A percentile compares a stretch with the other conserved stretches of the same genome.
Evolutionary conservation across 306 rosid species (phyloP).

Genomic region (Fragaria ananassa): DNA sequence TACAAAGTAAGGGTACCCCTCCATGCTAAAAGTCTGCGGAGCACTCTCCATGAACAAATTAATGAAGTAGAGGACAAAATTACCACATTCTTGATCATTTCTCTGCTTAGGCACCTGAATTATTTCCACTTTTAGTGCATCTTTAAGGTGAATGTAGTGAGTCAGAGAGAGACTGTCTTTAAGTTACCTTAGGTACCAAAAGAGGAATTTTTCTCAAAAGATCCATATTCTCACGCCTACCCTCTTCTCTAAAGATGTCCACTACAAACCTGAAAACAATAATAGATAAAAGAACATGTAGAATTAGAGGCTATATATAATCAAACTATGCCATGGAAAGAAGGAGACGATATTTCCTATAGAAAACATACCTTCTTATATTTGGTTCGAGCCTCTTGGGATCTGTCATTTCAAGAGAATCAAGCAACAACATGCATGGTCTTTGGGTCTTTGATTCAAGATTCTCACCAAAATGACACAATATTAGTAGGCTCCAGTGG

Average conservation of each 20-base stretch:
- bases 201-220: conserved; percentile 49
- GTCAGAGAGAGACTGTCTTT: not conserved
- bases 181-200: conserved; percentile 53
- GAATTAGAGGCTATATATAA: not conserved
- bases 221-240: conserved; percentile 38
- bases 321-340: not conserved
- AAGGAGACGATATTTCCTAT: not conserved
- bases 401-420: conserved; percentile 58
- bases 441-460: conserved; percentile 36
- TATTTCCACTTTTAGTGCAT: conserved; percentile 1
- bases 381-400: conserved; percentile 71
- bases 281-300: not conserved
- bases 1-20: conserved; percentile 70
- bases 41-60: conserved; percentile 53
- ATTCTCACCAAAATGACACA: conserved; percentile 69
- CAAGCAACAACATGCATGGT: conserved; percentile 75
- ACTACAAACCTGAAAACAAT: conserved; percentile 51
- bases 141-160: not conserved
- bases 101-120: conserved; percentile 80
- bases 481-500: conserved; percentile 77
- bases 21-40: conserved; percentile 53
- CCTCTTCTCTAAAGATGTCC: conserved; percentile 53
- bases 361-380: conserved; percentile 53
- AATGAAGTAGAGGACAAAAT: conserved; percentile 69
- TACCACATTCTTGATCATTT: conserved; percentile 68